Base-by-base conservation (phyloP, 2,329 filamentous ascomycete species). In the Fusarium bulbicola region DNA sequence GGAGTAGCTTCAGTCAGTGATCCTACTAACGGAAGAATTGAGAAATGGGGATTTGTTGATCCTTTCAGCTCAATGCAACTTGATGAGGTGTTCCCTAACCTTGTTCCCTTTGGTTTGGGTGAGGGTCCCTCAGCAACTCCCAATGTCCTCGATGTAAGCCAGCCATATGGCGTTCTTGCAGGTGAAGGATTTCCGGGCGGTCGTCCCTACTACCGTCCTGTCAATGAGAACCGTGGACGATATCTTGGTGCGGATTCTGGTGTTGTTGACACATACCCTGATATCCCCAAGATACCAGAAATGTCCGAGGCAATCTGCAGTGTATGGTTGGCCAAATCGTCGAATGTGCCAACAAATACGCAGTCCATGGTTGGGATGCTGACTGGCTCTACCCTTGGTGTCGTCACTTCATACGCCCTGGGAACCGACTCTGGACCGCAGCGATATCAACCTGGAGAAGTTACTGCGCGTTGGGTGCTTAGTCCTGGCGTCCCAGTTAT, bases 401-500 rank as follows among this genome's bases (percentile, higher is more conserved):
- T 97, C 5, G 86, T 98, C 45, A 93, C 93, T 2, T 88, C 94
- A 0, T 98, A 96, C 82, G 92, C 93, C 26, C 84, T 98, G 3
- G 92, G 92, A 30, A 82, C 84, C 63, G 86, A 88, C 56, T 77
- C 80, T 7, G 83, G 89, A 30, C 89, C 92, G 57, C 86, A 90
- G 60, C 88, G 92, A 63, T 90, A 92, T 72, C 86, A 87, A 42
- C 90, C 90, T 45, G 95, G 95, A 8, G 92, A 97, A 77, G 88
- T 96, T 73, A 97, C 94, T 43, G 93, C 93, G 39, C 93, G 92
- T 74, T 98, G 95, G 95, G 91, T 94, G 15, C 85, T 98, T 18
- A 95, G 94, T 78, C 96, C 96, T 6, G 96, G 96, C 45, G 95
- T 98, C 7, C 96, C 96, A 0, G 96, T 99, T 69, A 88, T 98